Percentiles rank a stretch among this genome's conserved stretches.
phyloP scores from a whole-genome alignment of 208 protist genomes.

The Leishmania tarentolae region DNA sequence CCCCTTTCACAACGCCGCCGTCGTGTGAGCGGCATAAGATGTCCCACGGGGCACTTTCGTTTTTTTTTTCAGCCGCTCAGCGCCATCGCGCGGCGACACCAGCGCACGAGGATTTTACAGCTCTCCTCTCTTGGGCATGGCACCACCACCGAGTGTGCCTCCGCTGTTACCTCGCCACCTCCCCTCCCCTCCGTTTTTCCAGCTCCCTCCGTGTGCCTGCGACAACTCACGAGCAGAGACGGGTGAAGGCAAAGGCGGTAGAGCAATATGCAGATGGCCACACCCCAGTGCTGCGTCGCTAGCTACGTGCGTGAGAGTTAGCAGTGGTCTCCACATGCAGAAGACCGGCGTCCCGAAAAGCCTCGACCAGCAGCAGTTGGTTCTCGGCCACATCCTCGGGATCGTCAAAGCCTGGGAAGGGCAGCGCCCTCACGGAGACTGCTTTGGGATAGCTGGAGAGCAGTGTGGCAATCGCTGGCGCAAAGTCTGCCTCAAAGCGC shows the following conservation, averaged over 20 bases:
- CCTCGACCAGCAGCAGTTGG: constrained; percentile 44
- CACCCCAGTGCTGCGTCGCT: not conserved
- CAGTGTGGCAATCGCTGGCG: constrained; percentile 62
- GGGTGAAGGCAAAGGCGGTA: not conserved
- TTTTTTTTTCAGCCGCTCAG: not conserved
- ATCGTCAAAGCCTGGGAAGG: constrained; percentile 63
- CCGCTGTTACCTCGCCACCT: not conserved
- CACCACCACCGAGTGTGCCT: not conserved
- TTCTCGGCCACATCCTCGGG: constrained; percentile 53
- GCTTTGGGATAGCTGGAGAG: constrained; percentile 39
- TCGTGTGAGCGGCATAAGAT: not conserved
- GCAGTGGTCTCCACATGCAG: constrained; percentile 25
- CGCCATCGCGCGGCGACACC: not conserved
- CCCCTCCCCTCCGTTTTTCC: not conserved
- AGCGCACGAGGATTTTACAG: not conserved
- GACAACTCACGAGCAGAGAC: not conserved
- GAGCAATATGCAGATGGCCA: not conserved
- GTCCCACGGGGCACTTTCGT: not conserved
- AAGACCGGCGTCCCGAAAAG: constrained; percentile 45
- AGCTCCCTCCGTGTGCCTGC: not conserved
- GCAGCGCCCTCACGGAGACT: constrained; percentile 38
- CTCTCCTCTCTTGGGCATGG: not conserved
- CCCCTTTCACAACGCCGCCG: not conserved
- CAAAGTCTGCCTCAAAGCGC: constrained; percentile 69
- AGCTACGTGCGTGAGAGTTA: not conserved